Base-by-base conservation (phyloP, 2,329 filamentous ascomycete genomes). In the Orbilia quercus region DNA sequence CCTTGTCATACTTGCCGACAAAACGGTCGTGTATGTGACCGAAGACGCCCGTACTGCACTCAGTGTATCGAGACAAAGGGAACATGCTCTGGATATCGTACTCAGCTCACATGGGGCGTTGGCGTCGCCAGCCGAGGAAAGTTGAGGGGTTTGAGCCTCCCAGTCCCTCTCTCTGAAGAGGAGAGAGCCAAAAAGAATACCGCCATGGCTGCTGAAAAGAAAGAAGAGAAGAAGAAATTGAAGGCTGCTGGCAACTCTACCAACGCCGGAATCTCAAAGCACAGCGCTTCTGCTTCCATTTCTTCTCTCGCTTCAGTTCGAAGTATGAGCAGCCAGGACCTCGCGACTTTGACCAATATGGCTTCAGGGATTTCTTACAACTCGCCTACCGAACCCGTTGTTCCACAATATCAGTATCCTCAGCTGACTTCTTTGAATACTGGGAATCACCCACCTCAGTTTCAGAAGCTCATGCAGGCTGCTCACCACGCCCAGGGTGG, bases 1-100 rank as follows among this genome's bases (percentile, higher is more conserved):
- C 94, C 98, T 82, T 99, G 94, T 85, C 97, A 97, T 81, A 89
- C 92, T 45, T 99, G 94, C 83, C 87, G 89, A 77, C 95, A 92
- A 82, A 88, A 90, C 79, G 89, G 88, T 78, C 85, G 90, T 75
- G 91, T 91, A 81, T 99, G 94, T 83, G 94, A 98, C 82, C 89
- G 94, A 77, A 88, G 92, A 79, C 87, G 94, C 78, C 94, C 94
- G 7, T 98, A 97, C 82, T 98, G 95, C 83, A 92, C 92, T 47
- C 93, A 92, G 82, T 99, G 94, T 81, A 86, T 98, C 75, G 91
- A 96, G 77, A 86, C 92, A 76, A 93, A 92, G 76, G 92, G 92
- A 80, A 92, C 96, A 79, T 98, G 94, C 83, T 92, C 91, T 25
- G 94, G 94, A 71, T 98, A 98, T 84, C 96, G 96, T 83, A 98